Base-by-base conservation (phyloP, 2,329 filamentous ascomycete species). In the Dothideomycetidae sp. region DNA sequence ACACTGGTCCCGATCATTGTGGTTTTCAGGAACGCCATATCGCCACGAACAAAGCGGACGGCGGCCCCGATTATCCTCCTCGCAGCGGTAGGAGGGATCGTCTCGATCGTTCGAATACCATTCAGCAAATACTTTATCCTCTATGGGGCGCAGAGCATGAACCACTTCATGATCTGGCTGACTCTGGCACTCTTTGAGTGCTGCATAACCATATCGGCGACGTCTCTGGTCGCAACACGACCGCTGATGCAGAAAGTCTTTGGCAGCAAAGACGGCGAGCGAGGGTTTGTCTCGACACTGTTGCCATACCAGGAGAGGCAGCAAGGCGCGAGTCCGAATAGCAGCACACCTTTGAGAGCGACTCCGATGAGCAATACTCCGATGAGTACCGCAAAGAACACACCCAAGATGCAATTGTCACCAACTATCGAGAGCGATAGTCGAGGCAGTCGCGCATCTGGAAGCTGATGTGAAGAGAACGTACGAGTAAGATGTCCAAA, bases 1-100 rank as follows among this genome's bases (percentile, higher is more conserved):
- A 54, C 54, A 12, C 47, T 56, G n/a, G 53, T 64, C 9, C 62
- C 62, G 2, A 52, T 56, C 4, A 50, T 57, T 26, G 42, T 64
- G 16, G 48, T 65, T 30, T 56, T 53, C 46, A 55, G 57, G 14
- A 50, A 60, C 5, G 53, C 60, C 33, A 58, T 66, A 50, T 58
- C 58, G 19, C 43, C 42, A 12, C 50, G 52, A 10, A 55, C 59
- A 26, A 65, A 64, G 43, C 32, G 58, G 14, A 59, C 58, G 1
- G n/a, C 7, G 7, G 21, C 21, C n/a, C 21, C 21, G n/a, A 58
- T 58, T 3, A 51, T 66, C 32, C 51, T 66, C 29, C 49, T 55
- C 3, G 31, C 31, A 29, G 13, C 31, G 29, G 48, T 65, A n/a
- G 62, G 57, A n/a, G 48, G 47, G 29, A 42, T 49, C n/a, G 42